Evolutionary conservation across 495 filamentous ascomycete species (phyloP).

Genomic region (Echria macrotheca): DNA sequence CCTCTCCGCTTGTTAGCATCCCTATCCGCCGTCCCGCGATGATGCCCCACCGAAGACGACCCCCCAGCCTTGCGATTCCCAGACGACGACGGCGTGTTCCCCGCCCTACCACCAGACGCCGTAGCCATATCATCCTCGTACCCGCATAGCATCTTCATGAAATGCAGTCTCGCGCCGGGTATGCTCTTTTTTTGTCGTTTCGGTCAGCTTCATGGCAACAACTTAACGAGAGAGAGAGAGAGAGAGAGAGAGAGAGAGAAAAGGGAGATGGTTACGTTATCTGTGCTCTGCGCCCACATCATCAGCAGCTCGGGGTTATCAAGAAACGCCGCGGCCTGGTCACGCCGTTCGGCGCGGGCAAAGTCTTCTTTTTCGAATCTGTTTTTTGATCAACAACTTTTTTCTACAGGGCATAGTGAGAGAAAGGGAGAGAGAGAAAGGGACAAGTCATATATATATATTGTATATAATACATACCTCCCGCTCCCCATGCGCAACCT

Average conservation of each 20-base stretch:
- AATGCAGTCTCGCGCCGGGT: slow-evolving; percentile 42
- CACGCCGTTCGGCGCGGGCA: slow-evolving; percentile 28
- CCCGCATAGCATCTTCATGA: slow-evolving; percentile 45
- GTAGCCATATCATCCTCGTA: slow-evolving; percentile 19
- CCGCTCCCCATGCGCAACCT: slow-evolving; percentile 12
- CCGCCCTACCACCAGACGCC: too few relatives aligned
- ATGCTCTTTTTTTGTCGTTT: slow-evolving; percentile 31
- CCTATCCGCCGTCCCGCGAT: too few relatives aligned
- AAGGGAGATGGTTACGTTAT: slow-evolving; percentile 32
- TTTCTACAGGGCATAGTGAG: not conserved
- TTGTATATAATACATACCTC: too few relatives aligned
- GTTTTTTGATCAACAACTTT: not conserved
- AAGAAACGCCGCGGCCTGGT: slow-evolving; percentile 40
- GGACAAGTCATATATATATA: not conserved
- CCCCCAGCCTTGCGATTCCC: not conserved
- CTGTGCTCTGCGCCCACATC: slow-evolving; percentile 46
- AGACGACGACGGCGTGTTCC: too few relatives aligned
- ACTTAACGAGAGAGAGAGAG: not conserved
- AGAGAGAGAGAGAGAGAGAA: slow-evolving; percentile 3
- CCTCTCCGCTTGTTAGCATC: slow-evolving; percentile 14
- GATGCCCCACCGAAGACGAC: not conserved
- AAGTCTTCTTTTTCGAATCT: slow-evolving; percentile 25
- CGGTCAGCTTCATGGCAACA: not conserved
- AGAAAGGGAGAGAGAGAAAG: not conserved
- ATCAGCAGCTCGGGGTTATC: slow-evolving; percentile 48